Conservation (phyloP, 2,329 filamentous ascomycete genomes). For the Beauveria rudraprayagi region DNA sequence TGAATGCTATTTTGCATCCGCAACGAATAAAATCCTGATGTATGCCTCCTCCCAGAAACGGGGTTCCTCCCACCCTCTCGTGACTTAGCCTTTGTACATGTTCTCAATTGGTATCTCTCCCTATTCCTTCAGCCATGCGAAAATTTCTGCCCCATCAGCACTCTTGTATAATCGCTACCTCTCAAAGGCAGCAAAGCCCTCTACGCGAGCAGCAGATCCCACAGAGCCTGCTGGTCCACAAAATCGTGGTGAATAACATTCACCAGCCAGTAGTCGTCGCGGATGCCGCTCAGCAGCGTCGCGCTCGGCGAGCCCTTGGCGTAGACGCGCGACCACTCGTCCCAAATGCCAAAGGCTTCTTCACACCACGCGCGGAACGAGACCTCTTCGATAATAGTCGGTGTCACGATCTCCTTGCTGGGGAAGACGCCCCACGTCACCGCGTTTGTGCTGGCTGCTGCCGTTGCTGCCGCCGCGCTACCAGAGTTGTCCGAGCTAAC, state of each 20-base stretch:
- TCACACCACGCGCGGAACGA: slow-evolving; percentile 92
- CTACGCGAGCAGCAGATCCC: slow-evolving; percentile 49
- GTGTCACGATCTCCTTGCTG: slow-evolving; percentile 91
- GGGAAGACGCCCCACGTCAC: slow-evolving; percentile 97
- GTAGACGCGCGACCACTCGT: slow-evolving; percentile 87
- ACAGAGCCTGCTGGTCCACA: slow-evolving; percentile 62
- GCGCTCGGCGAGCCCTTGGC: slow-evolving; percentile 63
- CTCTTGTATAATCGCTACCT: background rate
- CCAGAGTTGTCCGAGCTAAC: slow-evolving; percentile 54
- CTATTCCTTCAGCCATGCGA: background rate
- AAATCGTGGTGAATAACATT: slow-evolving; percentile 83
- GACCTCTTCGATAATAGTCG: slow-evolving; percentile 93
- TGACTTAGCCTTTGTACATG: background rate
- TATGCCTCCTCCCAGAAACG: background rate
- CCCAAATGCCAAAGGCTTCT: slow-evolving; percentile 93
- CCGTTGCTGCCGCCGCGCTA: slow-evolving; percentile 17
- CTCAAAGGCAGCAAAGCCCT: background rate
- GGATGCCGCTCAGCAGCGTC: slow-evolving; percentile 58
- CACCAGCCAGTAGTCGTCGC: slow-evolving; percentile 74
- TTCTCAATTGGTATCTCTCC: background rate
- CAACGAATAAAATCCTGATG: background rate
- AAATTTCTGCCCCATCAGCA: background rate
- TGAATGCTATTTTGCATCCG: background rate
- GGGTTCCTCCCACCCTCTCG: background rate
- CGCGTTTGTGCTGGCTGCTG: slow-evolving; percentile 66